Percentiles rank a stretch among this genome's conserved stretches.
phyloP scores from a whole-genome alignment of 306 rosid species.

The Inga laurina region DNA sequence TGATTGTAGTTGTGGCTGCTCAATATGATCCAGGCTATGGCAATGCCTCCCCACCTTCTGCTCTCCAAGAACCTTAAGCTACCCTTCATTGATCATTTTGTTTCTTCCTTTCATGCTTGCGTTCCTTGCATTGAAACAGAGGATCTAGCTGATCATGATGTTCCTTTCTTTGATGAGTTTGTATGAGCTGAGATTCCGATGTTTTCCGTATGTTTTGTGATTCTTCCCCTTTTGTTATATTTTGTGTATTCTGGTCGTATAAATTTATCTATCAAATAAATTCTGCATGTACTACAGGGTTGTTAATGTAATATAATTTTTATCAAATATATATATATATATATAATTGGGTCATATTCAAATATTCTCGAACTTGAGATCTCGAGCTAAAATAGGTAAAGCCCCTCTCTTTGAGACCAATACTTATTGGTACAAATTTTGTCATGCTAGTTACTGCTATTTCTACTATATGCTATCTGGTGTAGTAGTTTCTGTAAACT shows the following conservation, averaged over 20 bases:
- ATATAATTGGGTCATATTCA: no score
- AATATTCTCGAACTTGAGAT: no score
- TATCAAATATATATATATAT: no score
- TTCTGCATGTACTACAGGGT: not conserved
- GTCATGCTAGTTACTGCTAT: not conserved
- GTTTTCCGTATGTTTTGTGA: not conserved
- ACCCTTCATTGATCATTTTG: slow-evolving; percentile 27
- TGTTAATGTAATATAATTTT: no score
- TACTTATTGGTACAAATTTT: no score
- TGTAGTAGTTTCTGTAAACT: no score
- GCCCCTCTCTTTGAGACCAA: no score
- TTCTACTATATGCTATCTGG: not conserved
- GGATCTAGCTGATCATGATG: not conserved
- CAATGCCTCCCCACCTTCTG: not conserved
- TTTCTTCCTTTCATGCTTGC: slow-evolving; percentile 24
- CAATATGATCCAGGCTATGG: not conserved
- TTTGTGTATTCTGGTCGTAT: not conserved
- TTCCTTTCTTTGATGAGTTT: not conserved
- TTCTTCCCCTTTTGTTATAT: not conserved
- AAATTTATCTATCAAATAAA: not conserved
- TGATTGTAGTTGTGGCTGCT: slow-evolving; percentile 30
- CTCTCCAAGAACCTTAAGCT: slow-evolving; percentile 21
- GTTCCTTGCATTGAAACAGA: slow-evolving; percentile 2
- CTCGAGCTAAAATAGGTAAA: no score
- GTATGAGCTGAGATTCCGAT: not conserved